These are phyloP conservation scores for Prinsepia uniflora DNA, from an alignment of 306 rosid genomes.

Conservation along the genomic window DNA sequence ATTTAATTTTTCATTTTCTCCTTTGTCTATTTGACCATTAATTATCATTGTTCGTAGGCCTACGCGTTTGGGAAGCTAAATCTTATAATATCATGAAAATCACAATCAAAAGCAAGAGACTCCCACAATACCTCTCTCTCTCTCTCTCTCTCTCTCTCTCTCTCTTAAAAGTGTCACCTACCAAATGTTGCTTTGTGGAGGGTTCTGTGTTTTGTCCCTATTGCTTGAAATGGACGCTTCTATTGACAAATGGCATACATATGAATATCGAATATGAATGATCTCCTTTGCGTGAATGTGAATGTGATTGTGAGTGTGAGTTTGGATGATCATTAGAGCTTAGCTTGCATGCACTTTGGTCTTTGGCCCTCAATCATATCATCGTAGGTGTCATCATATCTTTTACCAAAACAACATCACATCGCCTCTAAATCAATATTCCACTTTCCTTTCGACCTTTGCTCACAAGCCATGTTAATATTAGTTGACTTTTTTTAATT, in stretches of 20 bases:
- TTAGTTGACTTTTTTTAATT: too few relatives aligned
- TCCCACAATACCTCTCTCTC: neutral
- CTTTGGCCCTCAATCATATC: conserved; percentile 23
- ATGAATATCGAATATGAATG: neutral
- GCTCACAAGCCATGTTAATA: too few relatives aligned
- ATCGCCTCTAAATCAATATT: too few relatives aligned
- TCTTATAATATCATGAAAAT: neutral
- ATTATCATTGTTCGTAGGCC: neutral
- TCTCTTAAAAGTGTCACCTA: too few relatives aligned
- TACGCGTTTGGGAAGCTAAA: neutral
- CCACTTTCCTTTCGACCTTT: too few relatives aligned
- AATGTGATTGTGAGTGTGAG: too few relatives aligned
- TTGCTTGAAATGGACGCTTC: conserved; percentile 28
- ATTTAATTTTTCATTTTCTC: too few relatives aligned
- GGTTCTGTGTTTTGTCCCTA: neutral
- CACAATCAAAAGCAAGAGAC: conserved; percentile 1
- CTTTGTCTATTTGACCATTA: too few relatives aligned
- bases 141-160: neutral
- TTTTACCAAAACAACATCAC: too few relatives aligned
- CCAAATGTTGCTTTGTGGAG: too few relatives aligned
- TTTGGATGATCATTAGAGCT: neutral
- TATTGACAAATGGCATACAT: conserved; percentile 36
- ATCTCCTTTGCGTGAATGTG: neutral
- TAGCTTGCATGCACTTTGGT: conserved; percentile 27
- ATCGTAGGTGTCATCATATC: neutral